A percentile compares a stretch with the other conserved stretches of the same genome.
phyloP scores from a whole-genome alignment of 2,329 filamentous ascomycete species.

The Iodosphaeria phyllophila region DNA sequence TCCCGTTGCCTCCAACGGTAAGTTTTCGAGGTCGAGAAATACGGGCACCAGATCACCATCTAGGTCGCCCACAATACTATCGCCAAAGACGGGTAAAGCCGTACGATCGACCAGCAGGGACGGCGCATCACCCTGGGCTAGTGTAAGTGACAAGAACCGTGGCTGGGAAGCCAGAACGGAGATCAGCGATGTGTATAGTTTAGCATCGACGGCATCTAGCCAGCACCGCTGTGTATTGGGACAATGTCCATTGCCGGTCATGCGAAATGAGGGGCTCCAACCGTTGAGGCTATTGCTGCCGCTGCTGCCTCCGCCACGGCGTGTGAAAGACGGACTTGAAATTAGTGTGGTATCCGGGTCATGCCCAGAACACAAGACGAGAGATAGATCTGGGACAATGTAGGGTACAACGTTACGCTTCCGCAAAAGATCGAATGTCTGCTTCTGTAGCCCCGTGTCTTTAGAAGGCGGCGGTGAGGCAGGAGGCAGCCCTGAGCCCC shows the following conservation, averaged over 20 bases:
- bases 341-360: conserved; percentile 20
- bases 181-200: conserved; percentile 43
- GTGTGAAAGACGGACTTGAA: no score
- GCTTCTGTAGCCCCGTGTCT: conserved; percentile 59
- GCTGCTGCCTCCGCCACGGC: no score
- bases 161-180: conserved; percentile 42
- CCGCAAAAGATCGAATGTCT: conserved; percentile 71
- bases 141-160: conserved; percentile 54
- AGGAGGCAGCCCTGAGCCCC: conserved; percentile 25
- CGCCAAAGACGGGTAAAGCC: conserved; percentile 46
- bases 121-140: conserved; percentile 55
- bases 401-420: conserved; percentile 56
- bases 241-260: conserved; percentile 14
- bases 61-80: conserved; percentile 58
- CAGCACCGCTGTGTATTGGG: conserved; percentile 19
- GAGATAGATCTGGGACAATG: conserved; percentile 46
- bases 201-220: conserved; percentile 42
- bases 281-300: conserved; percentile 16
- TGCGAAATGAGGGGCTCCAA: conserved; percentile 18
- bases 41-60: conserved; percentile 65
- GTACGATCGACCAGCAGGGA: conserved; percentile 54
- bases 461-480: conserved; percentile 61
- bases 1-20: conserved; percentile 77
- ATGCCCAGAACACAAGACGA: conserved; percentile 67
- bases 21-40: conserved; percentile 62